Base-by-base conservation (phyloP, 805 yeast genomes). In the Candida wancherniae region DNA sequence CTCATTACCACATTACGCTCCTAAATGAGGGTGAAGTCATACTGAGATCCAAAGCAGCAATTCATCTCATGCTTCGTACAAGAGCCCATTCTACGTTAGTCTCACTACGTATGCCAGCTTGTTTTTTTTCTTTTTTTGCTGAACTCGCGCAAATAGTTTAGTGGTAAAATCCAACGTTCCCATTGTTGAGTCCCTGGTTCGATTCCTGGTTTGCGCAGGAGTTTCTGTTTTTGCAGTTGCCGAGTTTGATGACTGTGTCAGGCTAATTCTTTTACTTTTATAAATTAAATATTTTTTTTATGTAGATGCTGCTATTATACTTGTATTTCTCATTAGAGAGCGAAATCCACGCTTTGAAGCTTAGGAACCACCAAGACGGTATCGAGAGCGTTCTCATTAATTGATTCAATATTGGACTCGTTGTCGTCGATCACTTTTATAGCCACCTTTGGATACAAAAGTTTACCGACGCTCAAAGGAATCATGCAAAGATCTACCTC, bases 401-500 rank as follows among this genome's bases (percentile, higher is more conserved):
- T 84, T 3, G 80, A 54, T 36, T 84, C 86, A 65, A 75, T 69
- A 3, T 52, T 36, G 11, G 61, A 51, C 5, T 56, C 67, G 37
- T 53, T 27, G 11, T 48, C 47, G 10, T 53, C 19, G n/a, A 44
- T 29, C 20, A 52, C 43, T 41, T 53, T 55, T 6, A 67, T 47
- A 10, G 67, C 71, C 4, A 84, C 61, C 33, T 63, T 70, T 0
- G 97, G 97, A 20, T 84, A 61, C 2, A 66, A 56, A 7, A 88
- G 50, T 36, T 79, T 77, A 0, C 97, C 97, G 14, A 79, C 75
- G 38, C 74, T 80, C 31, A 86, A 53, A 1, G 97, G 97, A 10
- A 85, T 69, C 39, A 88, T 54, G 3, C 70, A 58, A 11, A 87
- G 36, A 11, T 67, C 53, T 21, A 65, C 37, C 10, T 34, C 37